These are phyloP conservation scores for Peltaster fructicola DNA, from an alignment of 2,329 filamentous ascomycete species.

Conservation along the genomic window DNA sequence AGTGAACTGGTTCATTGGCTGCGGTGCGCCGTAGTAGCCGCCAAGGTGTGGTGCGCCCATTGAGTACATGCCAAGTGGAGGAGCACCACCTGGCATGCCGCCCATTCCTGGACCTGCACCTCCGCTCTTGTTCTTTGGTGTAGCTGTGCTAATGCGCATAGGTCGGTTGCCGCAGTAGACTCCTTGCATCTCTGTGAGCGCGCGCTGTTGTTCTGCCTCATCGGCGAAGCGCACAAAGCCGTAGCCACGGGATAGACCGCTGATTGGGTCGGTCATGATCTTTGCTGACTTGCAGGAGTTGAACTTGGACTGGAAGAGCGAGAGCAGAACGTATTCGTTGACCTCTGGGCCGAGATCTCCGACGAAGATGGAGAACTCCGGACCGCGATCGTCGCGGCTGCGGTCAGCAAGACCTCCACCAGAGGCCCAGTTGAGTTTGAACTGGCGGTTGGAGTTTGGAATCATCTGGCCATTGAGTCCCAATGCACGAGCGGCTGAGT, in stretches of 20 bases:
- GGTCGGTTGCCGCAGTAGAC: constrained; percentile 97
- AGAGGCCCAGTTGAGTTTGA: constrained; percentile 99
- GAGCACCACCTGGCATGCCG: constrained; percentile 25
- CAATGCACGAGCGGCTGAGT: constrained; percentile 83
- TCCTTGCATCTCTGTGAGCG: constrained; percentile 94
- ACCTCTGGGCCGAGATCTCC: constrained; percentile 95
- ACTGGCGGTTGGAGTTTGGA: constrained; percentile 82
- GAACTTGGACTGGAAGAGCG: constrained; percentile 91
- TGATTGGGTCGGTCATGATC: constrained; percentile 99
- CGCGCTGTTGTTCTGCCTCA: constrained; percentile 88
- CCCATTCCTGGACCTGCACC: constrained; percentile 35
- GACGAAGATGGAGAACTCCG: constrained; percentile 94
- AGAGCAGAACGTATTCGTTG: constrained; percentile 94
- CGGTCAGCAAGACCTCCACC: constrained; percentile 90
- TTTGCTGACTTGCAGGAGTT: constrained; percentile 97
- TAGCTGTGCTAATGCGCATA: constrained; percentile 96
- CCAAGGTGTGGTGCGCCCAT: constrained; percentile 51
- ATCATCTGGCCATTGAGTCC: constrained; percentile 73
- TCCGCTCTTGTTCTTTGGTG: constrained; percentile 72
- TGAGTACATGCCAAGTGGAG: constrained; percentile 45
- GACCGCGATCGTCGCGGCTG: constrained; percentile 84
- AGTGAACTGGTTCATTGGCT: constrained; percentile 98
- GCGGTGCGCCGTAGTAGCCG: constrained; percentile 48
- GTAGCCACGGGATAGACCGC: constrained; percentile 91
- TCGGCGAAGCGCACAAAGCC: constrained; percentile 96